Evolutionary conservation across 345 rosid species (phyloP).

Genomic region (Eucalyptus paniculata): DNA sequence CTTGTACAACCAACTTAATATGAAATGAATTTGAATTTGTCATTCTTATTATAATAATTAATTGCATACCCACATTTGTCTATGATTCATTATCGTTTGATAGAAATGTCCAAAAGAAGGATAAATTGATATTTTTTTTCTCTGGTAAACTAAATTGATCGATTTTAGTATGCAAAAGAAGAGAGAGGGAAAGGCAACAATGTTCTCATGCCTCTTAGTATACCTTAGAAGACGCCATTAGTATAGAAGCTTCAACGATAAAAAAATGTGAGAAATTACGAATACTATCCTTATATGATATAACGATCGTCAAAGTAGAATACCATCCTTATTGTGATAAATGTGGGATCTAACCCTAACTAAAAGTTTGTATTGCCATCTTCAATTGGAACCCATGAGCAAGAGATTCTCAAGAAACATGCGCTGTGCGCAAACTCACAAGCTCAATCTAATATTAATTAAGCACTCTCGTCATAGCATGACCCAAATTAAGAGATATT

Average conservation of each 20-base stretch:
- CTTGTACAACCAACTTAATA: too few relatives aligned
- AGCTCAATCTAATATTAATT: neutral
- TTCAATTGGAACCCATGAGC: too few relatives aligned
- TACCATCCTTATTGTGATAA: neutral
- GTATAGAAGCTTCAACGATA: neutral
- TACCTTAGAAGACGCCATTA: neutral
- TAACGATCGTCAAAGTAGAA: neutral
- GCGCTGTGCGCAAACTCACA: neutral
- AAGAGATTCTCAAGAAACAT: too few relatives aligned
- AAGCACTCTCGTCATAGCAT: too few relatives aligned
- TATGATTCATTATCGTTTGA: rapidly evolving
- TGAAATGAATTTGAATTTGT: too few relatives aligned
- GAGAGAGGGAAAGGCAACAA: neutral
- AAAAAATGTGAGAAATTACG: neutral
- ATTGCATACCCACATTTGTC: too few relatives aligned
- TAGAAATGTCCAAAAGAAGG: too few relatives aligned
- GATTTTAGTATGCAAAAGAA: neutral
- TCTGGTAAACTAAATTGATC: neutral
- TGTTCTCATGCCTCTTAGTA: neutral
- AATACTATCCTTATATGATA: neutral
- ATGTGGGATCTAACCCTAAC: too few relatives aligned
- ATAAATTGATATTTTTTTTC: neutral
- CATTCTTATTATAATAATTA: too few relatives aligned
- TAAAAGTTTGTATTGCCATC: too few relatives aligned
- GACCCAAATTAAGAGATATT: neutral